Evolutionary conservation across 306 rosid genomes (phyloP).

Genomic region (Aeschynomene evenia): DNA sequence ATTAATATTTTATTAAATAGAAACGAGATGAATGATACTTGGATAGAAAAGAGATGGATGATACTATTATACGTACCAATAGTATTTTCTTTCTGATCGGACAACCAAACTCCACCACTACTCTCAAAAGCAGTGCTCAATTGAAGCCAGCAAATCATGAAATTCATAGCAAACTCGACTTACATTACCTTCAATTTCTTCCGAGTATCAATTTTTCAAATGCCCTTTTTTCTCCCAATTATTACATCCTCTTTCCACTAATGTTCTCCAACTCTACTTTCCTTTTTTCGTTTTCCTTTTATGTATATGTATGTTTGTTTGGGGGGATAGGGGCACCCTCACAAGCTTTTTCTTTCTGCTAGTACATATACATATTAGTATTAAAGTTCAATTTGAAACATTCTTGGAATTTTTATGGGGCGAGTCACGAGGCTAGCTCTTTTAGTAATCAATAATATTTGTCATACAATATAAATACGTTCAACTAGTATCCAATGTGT

Average conservation of each 20-base stretch:
- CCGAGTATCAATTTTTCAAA: background rate
- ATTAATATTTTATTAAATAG: no score
- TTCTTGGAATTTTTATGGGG: background rate
- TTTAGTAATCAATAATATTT: no score
- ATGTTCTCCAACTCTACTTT: background rate
- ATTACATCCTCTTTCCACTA: background rate
- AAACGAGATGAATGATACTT: no score
- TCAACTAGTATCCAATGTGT: no score
- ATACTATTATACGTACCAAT: no score
- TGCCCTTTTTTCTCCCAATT: background rate
- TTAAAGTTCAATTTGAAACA: background rate
- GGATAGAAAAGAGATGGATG: no score
- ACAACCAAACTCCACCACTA: slow-evolving; percentile 12
- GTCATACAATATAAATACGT: no score
- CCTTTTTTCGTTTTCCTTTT: background rate
- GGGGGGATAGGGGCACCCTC: background rate
- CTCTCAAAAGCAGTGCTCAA: slow-evolving; percentile 1
- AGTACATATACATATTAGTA: background rate
- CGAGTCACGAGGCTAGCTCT: background rate
- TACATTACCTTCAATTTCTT: background rate
- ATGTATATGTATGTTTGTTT: background rate
- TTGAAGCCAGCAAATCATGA: slow-evolving; percentile 17
- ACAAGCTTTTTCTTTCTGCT: background rate
- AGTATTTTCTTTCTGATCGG: no score
- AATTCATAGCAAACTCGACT: background rate